Evolutionary conservation across 768 basidiomycete genomes (phyloP), one percentile per base, ranked within the genome.

Genomic region (Naganishia vishniacii): DNA sequence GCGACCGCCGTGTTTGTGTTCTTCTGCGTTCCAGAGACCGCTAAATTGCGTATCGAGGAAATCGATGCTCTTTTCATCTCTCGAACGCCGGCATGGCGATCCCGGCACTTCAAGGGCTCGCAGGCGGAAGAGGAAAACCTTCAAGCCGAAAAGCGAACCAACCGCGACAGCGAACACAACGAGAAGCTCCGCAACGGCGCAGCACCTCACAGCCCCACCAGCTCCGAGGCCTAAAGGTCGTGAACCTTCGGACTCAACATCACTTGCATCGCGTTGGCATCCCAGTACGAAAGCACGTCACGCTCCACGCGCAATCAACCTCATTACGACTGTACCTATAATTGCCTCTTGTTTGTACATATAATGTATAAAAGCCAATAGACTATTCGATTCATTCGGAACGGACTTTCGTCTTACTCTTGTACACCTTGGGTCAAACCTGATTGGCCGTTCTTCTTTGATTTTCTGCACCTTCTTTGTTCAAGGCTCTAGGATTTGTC

Each of bases 11-110:
- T 69, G 47, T 77, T 76, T 64, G 72, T 74, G 41, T 75, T 73
- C 72, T 68, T 73, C 67, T 75, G 73, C 62, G 73, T 77, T 46
- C 76, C 76, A 49, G 76, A 77, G 61, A 76, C 76, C 64, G 73
- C 71, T 62, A 73, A 75, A 11, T 68, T 77, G 48, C 66, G 70
- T 12, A 75, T 77, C 46, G 75, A 75, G 53, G 72, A 76, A 65
- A 71, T 76, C 63, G 75, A 76, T 61, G 72, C 72, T 13, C 45
- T 76, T 9, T 75, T 74, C 66, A 66, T 72, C 46, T 73, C 75
- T 20, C 48, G 60, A 9, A 68, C 65, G 13, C 73, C 75, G 32
- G 75, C 75, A 9, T 76, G 71, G 72, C 63, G 68, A 46, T 74
- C 75, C 1, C 48, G 44, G 29, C 32, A 44, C 0, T 76, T 76